phyloP scores from a whole-genome alignment of 768 basidiomycete genomes.

The Psilocybe sp. region DNA sequence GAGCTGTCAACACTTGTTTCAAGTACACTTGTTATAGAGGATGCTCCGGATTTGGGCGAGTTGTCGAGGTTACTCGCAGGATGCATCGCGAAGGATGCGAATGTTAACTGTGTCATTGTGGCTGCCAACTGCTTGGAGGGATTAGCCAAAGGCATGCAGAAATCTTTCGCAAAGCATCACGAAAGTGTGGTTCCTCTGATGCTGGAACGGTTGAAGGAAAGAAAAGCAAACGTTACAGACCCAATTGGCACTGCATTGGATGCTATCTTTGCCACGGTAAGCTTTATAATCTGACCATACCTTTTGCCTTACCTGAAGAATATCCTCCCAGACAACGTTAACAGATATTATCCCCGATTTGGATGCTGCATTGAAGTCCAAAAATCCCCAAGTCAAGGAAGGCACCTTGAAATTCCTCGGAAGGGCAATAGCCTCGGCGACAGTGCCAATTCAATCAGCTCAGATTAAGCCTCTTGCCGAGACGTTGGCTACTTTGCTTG shows the following conservation, averaged over 20 bases:
- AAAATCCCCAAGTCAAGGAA: conserved; percentile 97
- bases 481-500: conserved; percentile 68
- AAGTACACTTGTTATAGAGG: conserved; percentile 72
- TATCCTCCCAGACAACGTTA: conserved; percentile 61
- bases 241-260: conserved; percentile 85
- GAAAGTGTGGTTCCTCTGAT: conserved; percentile 72
- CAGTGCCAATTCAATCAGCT: conserved; percentile 61
- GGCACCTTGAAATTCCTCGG: conserved; percentile 85
- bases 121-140: conserved; percentile 85
- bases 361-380: conserved; percentile 71
- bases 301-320: conserved; percentile 9
- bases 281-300: conserved; percentile 10
- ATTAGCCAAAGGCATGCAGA: conserved; percentile 79
- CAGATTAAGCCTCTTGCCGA: conserved; percentile 86
- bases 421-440: conserved; percentile 72
- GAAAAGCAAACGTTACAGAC: conserved; percentile 89
- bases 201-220: conserved; percentile 90
- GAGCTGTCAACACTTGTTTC: conserved; percentile 72
- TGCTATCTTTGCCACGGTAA: conserved; percentile 83
- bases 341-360: conserved; percentile 83
- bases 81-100: conserved; percentile 86
- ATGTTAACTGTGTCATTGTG: conserved; percentile 91
- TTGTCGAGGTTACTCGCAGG: conserved; percentile 73
- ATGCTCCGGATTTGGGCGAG: conserved; percentile 74
- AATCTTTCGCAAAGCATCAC: conserved; percentile 69